A percentile compares a stretch with the other conserved stretches of the same genome.
These are phyloP conservation scores for Jamesozyma rosinii DNA, from an alignment of 805 yeast species.

Conservation along the genomic window DNA sequence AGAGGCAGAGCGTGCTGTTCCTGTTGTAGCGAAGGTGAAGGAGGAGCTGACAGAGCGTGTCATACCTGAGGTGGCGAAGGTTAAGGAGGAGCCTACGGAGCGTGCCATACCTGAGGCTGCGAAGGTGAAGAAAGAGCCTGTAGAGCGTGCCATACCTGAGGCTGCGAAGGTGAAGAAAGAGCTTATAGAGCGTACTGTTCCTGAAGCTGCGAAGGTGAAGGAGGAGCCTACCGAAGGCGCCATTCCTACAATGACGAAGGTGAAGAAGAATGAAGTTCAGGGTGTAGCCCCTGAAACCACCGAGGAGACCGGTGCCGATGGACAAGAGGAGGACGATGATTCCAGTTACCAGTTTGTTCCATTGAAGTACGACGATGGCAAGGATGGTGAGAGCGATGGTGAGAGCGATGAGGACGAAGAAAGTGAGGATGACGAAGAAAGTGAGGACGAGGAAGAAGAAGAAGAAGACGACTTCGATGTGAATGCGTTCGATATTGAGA, in stretches of 20 bases:
- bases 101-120: not conserved
- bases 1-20: not conserved
- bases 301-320: not conserved
- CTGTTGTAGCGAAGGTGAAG: not conserved
- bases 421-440: slow-evolving; percentile 2
- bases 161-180: not conserved
- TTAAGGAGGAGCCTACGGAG: not conserved
- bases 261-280: not conserved
- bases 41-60: not conserved
- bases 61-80: not conserved
- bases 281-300: not conserved
- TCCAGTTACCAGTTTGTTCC: slow-evolving; percentile 14
- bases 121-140: not conserved
- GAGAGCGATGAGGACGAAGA: slow-evolving; percentile 10
- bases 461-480: slow-evolving; percentile 44
- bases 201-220: not conserved
- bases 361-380: slow-evolving; percentile 1
- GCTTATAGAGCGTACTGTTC: too few species aligned
- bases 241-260: not conserved
- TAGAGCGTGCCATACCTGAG: not conserved
- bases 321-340: slow-evolving; percentile 4
- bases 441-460: slow-evolving; percentile 11
- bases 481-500: slow-evolving; percentile 68
- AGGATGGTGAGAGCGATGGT: not conserved
- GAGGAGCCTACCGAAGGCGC: not conserved